Evolutionary conservation across 2,329 filamentous ascomycete species (phyloP), one percentile per base, ranked within the genome.

Genomic region (Aspergillus sp.): DNA sequence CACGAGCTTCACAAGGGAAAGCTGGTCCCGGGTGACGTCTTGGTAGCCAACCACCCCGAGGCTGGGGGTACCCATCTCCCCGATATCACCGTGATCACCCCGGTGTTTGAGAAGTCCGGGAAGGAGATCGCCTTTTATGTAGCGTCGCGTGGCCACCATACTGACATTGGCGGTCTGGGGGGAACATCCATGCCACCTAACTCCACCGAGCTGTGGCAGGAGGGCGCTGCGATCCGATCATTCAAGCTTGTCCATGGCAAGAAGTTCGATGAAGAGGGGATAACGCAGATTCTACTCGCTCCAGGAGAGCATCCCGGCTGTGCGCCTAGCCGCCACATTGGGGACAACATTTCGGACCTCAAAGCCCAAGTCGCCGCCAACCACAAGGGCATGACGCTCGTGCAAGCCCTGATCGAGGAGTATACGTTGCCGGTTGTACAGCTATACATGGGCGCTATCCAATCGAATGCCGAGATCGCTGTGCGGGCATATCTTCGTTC

Each of bases 341-440:
- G 83, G 7, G 91, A 96, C 69, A 95, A 95, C 66, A 78, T 95
- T 58, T 92, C 90, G 49, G 91, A 95, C 66, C 78, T 96, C 38
- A 91, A 92, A 69, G 91, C 91, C 0, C 90, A 95, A 66, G 87
- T 94, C 11, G 89, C 91, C 0, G 89, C 90, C 11, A 95, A 96
- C 64, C 87, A 91, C 62, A 91, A 91, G 61, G 91, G 91, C 7
- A 93, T 93, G 64, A 86, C 84, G 32, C 77, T 93, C 19, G 94
- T 95, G 58, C 82, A 81, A 46, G 79, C 81, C 0, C 75, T 94
- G 1, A 91, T 95, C 58, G 80, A 83, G 16, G 90, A 94, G 63
- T 94, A 92, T 61, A 86, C 86, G 13, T 85, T 90, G 60, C 78
- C 85, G 2, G 87, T 88, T 0, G 90, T 95, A 0, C 86, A 91